Percentiles rank a stretch among this genome's conserved stretches.
Conservation (phyloP, 768 basidiomycete genomes). For the Boletus pseudopeckii region DNA sequence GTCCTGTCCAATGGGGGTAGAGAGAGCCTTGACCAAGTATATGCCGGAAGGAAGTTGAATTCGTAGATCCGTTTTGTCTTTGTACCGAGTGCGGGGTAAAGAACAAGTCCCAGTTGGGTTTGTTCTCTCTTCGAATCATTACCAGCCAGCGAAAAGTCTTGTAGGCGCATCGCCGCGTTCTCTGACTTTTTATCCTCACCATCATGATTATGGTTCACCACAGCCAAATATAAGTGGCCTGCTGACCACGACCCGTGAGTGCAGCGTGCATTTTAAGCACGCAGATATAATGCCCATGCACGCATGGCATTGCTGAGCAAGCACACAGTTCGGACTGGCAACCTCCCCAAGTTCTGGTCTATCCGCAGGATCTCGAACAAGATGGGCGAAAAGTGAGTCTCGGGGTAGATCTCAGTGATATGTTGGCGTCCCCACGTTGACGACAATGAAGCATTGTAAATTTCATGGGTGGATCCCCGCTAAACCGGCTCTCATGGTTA, state of each 20-base stretch:
- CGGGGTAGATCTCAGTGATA: not conserved
- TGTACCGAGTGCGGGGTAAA: conserved; percentile 14
- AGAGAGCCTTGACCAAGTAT: not conserved
- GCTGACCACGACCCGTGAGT: conserved; percentile 5
- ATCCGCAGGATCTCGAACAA: conserved; percentile 13
- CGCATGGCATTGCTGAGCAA: conserved; percentile 13
- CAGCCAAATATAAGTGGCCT: conserved; percentile 12
- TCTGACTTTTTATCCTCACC: not conserved
- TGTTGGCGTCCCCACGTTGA: not conserved
- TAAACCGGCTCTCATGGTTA: conserved; percentile 83
- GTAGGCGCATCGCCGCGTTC: not conserved
- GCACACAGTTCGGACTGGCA: not conserved
- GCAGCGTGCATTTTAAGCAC: not conserved
- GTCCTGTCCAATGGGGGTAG: conserved; percentile 19
- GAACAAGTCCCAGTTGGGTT: not conserved
- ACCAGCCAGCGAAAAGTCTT: no score
- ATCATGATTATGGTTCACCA: not conserved
- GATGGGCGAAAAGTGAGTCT: conserved; percentile 33
- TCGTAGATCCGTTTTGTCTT: conserved; percentile 1
- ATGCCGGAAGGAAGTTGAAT: not conserved
- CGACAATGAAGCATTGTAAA: conserved; percentile 40
- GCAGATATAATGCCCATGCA: not conserved
- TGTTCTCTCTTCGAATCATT: not conserved
- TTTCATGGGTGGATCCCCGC: conserved; percentile 59
- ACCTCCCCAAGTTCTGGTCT: not conserved